Evolutionary conservation across 257 asterid species (phyloP).

Genomic region (Cynanchum wilfordii): DNA sequence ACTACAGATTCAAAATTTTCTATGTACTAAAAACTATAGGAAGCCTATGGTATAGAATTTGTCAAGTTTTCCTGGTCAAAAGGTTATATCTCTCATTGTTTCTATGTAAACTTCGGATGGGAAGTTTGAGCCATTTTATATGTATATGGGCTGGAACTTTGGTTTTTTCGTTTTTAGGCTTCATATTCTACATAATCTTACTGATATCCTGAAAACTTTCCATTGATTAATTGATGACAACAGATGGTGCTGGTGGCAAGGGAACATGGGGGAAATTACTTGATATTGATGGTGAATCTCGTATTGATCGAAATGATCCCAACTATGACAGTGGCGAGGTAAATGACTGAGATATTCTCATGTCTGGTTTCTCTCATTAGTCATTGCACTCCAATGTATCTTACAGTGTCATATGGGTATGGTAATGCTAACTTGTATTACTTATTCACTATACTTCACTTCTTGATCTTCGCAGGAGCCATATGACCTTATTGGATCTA

Average conservation of each 20-base stretch:
- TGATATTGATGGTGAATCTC: slow-evolving; percentile 69
- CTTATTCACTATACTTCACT: not conserved
- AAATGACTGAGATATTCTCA: slow-evolving; percentile 10
- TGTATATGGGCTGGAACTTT: not conserved
- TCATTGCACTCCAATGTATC: not conserved
- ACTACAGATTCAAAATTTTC: not conserved
- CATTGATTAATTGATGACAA: slow-evolving; percentile 27
- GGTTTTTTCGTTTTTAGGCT: slow-evolving; percentile 6
- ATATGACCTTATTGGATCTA: slow-evolving; percentile 75
- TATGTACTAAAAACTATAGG: not conserved
- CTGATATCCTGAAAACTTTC: slow-evolving; percentile 4
- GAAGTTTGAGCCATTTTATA: not conserved
- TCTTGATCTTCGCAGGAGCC: slow-evolving; percentile 60
- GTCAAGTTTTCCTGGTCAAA: not conserved
- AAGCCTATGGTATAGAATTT: not conserved
- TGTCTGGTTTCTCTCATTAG: not conserved
- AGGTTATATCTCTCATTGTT: not conserved
- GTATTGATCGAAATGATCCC: slow-evolving; percentile 77
- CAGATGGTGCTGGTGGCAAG: slow-evolving; percentile 99
- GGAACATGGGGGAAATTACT: slow-evolving; percentile 98
- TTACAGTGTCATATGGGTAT: not conserved
- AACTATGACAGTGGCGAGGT: slow-evolving; percentile 98
- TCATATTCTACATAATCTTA: not conserved
- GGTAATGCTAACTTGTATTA: not conserved
- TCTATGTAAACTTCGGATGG: not conserved